Percentiles rank a stretch among this genome's conserved stretches.
phyloP scores from a whole-genome alignment of 1,139 yeast species.

The Yamadazyma sp. region DNA sequence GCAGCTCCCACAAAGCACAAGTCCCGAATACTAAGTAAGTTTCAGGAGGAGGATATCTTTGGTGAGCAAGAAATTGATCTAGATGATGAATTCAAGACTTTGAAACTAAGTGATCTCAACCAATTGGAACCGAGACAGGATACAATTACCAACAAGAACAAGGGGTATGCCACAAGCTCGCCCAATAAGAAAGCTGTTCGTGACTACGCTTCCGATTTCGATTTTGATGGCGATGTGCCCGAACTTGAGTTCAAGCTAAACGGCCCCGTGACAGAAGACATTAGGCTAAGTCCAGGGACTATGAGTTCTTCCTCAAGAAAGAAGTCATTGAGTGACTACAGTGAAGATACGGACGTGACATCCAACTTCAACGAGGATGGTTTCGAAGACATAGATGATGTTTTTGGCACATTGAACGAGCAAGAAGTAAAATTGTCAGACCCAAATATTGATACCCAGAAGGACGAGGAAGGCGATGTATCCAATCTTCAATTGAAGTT shows the following conservation, averaged over 20 bases:
- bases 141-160: constrained; percentile 15
- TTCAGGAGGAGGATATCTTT: constrained; percentile 31
- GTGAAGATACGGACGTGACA: constrained; percentile 44
- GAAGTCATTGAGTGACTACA: constrained; percentile 34
- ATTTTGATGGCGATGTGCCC: constrained; percentile 11
- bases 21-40: constrained; percentile 18
- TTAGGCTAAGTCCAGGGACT: constrained; percentile 13
- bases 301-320: constrained; percentile 13
- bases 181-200: constrained; percentile 1
- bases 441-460: neutral
- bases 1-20: constrained; percentile 9
- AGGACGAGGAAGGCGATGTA: neutral
- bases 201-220: constrained; percentile 15
- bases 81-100: constrained; percentile 26
- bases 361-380: constrained; percentile 43
- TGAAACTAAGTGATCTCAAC: constrained; percentile 18
- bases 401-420: constrained; percentile 26
- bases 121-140: constrained; percentile 5
- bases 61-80: constrained; percentile 24
- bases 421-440: too few relatives aligned
- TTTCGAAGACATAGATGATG: constrained; percentile 42
- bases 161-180: neutral
- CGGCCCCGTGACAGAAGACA: constrained; percentile 7
- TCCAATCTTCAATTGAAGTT: constrained; percentile 20
- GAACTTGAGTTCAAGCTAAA: constrained; percentile 10